These are phyloP conservation scores for Phytopythium ostracodes DNA, from an alignment of 352 stramenopile species.

Conservation along the genomic window DNA sequence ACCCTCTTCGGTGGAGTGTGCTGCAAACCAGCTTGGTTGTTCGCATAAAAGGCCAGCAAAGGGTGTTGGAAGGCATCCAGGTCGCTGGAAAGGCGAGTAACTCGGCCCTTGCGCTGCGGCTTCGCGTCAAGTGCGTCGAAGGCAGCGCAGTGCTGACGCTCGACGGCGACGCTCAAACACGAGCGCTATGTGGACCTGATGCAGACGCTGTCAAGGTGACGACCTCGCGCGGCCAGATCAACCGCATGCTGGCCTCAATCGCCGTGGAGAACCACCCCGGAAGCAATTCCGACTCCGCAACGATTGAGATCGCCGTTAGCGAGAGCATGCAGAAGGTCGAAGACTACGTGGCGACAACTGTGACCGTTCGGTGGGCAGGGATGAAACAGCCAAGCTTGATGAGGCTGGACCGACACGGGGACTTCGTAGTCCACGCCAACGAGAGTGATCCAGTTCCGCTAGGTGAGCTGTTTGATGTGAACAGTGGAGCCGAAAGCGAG, in stretches of 20 bases:
- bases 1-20: background rate
- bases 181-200: background rate
- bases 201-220: background rate
- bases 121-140: slow-evolving; percentile 1
- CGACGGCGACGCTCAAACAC: background rate
- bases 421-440: slow-evolving; percentile 4
- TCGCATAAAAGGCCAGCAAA: background rate
- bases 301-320: background rate
- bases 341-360: background rate
- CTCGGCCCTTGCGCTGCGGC: background rate
- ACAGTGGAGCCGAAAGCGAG: slow-evolving; percentile 9
- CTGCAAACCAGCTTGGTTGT: background rate
- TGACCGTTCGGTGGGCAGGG: slow-evolving; percentile 1
- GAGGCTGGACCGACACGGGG: background rate
- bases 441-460: slow-evolving; percentile 4
- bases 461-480: slow-evolving; percentile 12
- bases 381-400: background rate
- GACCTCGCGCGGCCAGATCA: slow-evolving; percentile 2
- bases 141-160: background rate
- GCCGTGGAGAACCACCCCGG: background rate
- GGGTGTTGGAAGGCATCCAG: background rate
- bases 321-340: background rate
- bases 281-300: background rate
- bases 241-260: background rate
- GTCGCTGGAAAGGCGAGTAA: background rate